phyloP scores from a whole-genome alignment of 176 grass and related monocot genomes.

The Triticum urartu region DNA sequence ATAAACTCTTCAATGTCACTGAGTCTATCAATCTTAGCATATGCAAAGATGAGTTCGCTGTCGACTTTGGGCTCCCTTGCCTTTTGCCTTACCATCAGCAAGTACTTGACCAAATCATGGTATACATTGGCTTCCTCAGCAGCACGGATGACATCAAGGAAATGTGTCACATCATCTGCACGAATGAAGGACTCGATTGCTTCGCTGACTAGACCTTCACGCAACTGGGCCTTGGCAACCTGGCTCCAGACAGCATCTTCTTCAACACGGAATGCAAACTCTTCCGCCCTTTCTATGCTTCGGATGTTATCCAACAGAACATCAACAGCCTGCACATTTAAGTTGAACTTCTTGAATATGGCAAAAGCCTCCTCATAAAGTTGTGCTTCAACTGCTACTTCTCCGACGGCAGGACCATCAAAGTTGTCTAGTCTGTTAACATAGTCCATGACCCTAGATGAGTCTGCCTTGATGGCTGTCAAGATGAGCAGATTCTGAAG shows the following conservation, averaged over 20 bases:
- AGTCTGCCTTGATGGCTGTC: constrained; percentile 93
- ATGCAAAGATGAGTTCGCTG: constrained; percentile 91
- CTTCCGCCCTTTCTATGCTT: constrained; percentile 95
- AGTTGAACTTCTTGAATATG: constrained; percentile 99
- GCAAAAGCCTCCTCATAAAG: constrained; percentile 96
- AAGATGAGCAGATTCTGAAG: constrained; percentile 96
- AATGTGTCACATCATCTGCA: constrained; percentile 83
- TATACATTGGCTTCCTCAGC: constrained; percentile 83
- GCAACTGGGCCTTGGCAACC: constrained; percentile 95
- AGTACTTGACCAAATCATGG: constrained; percentile 75
- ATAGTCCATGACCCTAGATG: constrained; percentile 98
- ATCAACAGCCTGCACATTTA: constrained; percentile 96
- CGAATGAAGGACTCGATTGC: constrained; percentile 98
- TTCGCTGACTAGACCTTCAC: constrained; percentile 87
- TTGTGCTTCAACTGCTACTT: constrained; percentile 95
- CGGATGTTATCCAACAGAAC: constrained; percentile 85
- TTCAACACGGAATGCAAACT: constrained; percentile 96
- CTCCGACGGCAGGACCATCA: constrained; percentile 96
- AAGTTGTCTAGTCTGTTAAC: constrained; percentile 97
- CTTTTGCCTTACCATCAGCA: constrained; percentile 93
- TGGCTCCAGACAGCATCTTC: constrained; percentile 99
- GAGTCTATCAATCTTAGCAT: constrained; percentile 90
- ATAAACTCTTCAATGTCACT: constrained; percentile 98
- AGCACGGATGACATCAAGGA: constrained; percentile 85
- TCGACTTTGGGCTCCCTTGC: constrained; percentile 79